Percentiles rank a stretch among this genome's conserved stretches.
Conservation (phyloP, 2,329 filamentous ascomycete genomes). For the Arthroderma sp. region DNA sequence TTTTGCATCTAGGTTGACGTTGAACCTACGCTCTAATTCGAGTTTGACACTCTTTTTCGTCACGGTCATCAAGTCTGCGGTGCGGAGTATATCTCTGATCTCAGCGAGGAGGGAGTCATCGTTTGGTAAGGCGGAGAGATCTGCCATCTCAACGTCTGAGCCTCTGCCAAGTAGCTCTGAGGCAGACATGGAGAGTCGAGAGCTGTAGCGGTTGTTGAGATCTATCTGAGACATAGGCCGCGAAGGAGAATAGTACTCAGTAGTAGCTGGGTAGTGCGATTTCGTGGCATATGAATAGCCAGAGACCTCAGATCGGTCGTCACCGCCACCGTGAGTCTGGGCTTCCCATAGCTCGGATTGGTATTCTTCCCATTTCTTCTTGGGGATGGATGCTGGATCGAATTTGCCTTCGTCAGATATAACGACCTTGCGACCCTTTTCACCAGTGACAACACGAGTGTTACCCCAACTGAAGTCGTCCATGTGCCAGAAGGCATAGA, state of each 20-base stretch:
- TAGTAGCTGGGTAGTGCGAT: conserved; percentile 49
- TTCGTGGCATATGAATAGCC: conserved; percentile 92
- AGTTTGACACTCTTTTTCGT: conserved; percentile 97
- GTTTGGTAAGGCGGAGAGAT: conserved; percentile 63
- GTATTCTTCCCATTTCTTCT: conserved; percentile 99
- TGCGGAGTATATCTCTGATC: conserved; percentile 84
- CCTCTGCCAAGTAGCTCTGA: conserved; percentile 45
- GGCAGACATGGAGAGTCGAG: conserved; percentile 68
- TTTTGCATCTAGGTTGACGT: conserved; percentile 72
- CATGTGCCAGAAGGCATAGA: conserved; percentile 99
- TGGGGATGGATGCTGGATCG: conserved; percentile 79
- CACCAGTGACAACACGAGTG: conserved; percentile 90
- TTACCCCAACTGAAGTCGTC: conserved; percentile 99
- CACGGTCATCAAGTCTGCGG: conserved; percentile 89
- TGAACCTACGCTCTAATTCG: conserved; percentile 84
- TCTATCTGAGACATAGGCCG: conserved; percentile 50
- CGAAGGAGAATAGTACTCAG: conserved; percentile 59
- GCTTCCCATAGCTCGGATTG: conserved; percentile 96
- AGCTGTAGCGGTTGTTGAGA: conserved; percentile 42
- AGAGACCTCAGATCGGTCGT: conserved; percentile 81
- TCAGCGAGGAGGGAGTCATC: conserved; percentile 86
- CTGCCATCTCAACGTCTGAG: conserved; percentile 60
- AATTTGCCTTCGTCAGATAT: conserved; percentile 97
- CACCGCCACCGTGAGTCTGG: conserved; percentile 61
- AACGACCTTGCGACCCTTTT: conserved; percentile 82